phyloP scores from a whole-genome alignment of 768 basidiomycete species.

The Mycena vitilis region DNA sequence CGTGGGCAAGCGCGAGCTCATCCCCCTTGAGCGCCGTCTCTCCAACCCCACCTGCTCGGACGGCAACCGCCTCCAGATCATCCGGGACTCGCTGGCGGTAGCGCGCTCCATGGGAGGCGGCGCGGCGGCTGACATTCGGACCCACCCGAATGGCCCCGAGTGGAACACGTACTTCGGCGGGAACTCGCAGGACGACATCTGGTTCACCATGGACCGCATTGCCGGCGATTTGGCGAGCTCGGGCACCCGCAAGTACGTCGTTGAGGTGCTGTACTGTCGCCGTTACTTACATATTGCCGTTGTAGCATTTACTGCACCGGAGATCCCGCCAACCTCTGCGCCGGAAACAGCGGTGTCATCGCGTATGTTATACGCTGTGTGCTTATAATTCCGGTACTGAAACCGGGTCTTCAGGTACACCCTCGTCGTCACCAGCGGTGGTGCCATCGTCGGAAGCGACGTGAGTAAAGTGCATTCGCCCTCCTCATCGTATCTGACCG shows the following conservation, averaged over 20 bases:
- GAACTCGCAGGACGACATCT: constrained; percentile 24
- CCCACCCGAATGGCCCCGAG: constrained; percentile 25
- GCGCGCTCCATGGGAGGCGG: constrained; percentile 29
- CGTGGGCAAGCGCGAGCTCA: constrained; percentile 23
- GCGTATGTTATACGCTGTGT: constrained; percentile 3
- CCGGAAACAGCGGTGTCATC: constrained; percentile 5
- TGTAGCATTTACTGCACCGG: constrained; percentile 18
- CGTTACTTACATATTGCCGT: neutral
- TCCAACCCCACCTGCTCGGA: constrained; percentile 25
- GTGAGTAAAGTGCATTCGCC: neutral
- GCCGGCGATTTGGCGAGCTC: constrained; percentile 26
- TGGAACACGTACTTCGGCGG: constrained; percentile 30
- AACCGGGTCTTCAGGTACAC: constrained; percentile 7
- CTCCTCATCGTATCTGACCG: neutral
- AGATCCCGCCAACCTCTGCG: constrained; percentile 3
- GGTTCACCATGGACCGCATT: constrained; percentile 30
- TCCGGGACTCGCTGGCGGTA: constrained; percentile 16
- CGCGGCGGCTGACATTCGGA: constrained; percentile 25
- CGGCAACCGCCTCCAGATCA: constrained; percentile 12
- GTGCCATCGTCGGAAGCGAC: constrained; percentile 28
- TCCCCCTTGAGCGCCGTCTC: constrained; percentile 22
- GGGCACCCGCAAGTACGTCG: constrained; percentile 16
- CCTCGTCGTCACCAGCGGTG: constrained; percentile 20
- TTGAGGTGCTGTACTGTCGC: no score
- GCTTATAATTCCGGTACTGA: neutral